Evolutionary conservation across 176 grass and related monocot species (phyloP).

Genomic region (Ananas comosus): DNA sequence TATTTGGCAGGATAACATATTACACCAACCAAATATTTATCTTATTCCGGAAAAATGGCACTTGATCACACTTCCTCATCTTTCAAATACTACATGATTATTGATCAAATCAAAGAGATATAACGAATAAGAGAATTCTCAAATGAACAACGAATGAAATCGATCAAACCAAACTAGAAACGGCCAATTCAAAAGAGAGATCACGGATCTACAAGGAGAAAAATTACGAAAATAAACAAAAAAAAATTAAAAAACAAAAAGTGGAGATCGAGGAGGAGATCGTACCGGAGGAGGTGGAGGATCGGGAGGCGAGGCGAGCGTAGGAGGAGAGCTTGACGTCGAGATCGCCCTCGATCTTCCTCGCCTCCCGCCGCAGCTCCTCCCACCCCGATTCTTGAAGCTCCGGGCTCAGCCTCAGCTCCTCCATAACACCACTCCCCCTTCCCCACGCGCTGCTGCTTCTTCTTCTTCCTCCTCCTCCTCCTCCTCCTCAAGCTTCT

Average conservation of each 20-base stretch:
- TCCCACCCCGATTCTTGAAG: constrained; percentile 40
- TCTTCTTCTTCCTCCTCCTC: too few species aligned
- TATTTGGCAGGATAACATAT: too few species aligned
- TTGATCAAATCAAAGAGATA: too few species aligned
- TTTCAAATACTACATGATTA: too few species aligned
- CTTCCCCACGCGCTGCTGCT: neutral
- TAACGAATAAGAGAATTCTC: neutral
- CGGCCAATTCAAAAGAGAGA: too few species aligned
- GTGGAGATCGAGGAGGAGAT: neutral
- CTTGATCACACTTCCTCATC: too few species aligned
- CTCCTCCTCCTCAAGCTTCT: too few species aligned
- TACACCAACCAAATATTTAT: too few species aligned
- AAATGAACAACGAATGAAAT: neutral
- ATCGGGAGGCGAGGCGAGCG: constrained; percentile 71
- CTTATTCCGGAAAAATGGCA: too few species aligned
- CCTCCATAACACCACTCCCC: neutral
- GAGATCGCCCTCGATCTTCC: constrained; percentile 95
- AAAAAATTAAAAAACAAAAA: neutral
- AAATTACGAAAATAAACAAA: neutral
- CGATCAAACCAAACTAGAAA: too few species aligned
- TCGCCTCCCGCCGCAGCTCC: constrained; percentile 80
- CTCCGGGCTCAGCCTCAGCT: neutral
- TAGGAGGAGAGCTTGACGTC: constrained; percentile 97
- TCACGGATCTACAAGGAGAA: neutral
- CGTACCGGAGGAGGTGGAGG: constrained; percentile 27